Evolutionary conservation across 176 grass and related monocot species (phyloP).

Genomic region (Cenchrus fungigraminus): DNA sequence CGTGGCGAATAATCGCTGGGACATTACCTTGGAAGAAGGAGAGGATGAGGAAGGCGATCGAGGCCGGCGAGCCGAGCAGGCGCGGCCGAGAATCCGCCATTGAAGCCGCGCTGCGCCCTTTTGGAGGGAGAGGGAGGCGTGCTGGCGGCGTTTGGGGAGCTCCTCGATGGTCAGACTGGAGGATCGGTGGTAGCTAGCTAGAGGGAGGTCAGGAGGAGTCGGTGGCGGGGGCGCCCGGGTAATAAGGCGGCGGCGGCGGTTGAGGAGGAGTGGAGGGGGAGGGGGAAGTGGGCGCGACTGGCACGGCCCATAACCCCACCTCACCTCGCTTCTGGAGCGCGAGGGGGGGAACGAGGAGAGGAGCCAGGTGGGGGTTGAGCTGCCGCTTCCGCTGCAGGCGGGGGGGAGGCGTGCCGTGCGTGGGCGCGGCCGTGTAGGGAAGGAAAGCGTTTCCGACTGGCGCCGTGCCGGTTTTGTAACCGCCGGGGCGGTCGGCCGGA

Average conservation of each 20-base stretch:
- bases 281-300: slow-evolving; percentile 35
- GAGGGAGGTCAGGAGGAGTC: background rate
- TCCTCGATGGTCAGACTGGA: background rate
- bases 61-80: slow-evolving; percentile 36
- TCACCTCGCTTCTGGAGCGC: background rate
- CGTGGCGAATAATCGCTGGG: too few species aligned
- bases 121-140: background rate
- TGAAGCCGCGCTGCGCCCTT: background rate
- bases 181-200: background rate
- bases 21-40: slow-evolving; percentile 51
- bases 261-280: background rate
- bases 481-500: background rate
- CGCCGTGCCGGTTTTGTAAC: slow-evolving; percentile 11
- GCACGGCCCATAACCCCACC: background rate
- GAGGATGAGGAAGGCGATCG: slow-evolving; percentile 41
- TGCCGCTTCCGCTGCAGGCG: too few species aligned
- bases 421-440: background rate
- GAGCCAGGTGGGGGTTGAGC: background rate
- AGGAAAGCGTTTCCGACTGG: background rate
- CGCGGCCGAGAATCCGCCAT: slow-evolving; percentile 26
- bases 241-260: background rate
- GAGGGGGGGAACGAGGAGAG: background rate
- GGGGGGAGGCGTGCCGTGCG: slow-evolving; percentile 20
- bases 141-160: background rate
- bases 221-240: background rate